Conservation (phyloP, 129 eudicot genomes). For the Scalesia atractyloides region DNA sequence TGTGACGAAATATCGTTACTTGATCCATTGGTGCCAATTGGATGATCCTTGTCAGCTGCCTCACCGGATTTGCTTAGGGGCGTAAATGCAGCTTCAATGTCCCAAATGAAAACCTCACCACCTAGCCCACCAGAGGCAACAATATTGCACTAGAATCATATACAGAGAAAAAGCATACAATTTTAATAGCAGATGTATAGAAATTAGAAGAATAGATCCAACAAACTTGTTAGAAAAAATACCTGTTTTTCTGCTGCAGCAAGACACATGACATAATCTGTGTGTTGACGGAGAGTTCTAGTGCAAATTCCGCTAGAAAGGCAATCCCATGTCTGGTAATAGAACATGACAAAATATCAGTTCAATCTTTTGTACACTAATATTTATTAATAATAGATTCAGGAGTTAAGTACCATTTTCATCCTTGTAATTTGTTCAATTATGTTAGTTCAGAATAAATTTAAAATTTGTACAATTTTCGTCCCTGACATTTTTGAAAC, state of each 20-base stretch:
- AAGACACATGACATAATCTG: conserved; percentile 91
- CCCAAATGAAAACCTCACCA: conserved; percentile 94
- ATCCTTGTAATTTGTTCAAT: no score
- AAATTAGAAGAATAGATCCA: background rate
- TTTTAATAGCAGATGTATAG: background rate
- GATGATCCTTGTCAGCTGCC: conserved; percentile 47
- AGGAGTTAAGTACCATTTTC: no score
- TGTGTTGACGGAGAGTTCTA: conserved; percentile 81
- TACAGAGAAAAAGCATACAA: background rate
- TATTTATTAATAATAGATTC: no score
- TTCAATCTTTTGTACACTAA: background rate
- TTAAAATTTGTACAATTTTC: no score
- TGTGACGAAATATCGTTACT: conserved; percentile 70
- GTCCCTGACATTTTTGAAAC: no score
- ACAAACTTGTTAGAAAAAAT: conserved; percentile 18
- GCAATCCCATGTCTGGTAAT: conserved; percentile 71
- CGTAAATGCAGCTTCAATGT: conserved; percentile 82
- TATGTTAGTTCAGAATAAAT: no score
- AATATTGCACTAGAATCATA: conserved; percentile 52
- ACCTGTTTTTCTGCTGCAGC: conserved; percentile 84
- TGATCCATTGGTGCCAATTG: conserved; percentile 62
- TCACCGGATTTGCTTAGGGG: conserved; percentile 61
- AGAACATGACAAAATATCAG: background rate
- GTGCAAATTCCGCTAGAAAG: conserved; percentile 75
- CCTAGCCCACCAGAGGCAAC: conserved; percentile 93